Conservation (phyloP, 1,284 basidiomycete species). For the Butyriboletus appendiculatus region DNA sequence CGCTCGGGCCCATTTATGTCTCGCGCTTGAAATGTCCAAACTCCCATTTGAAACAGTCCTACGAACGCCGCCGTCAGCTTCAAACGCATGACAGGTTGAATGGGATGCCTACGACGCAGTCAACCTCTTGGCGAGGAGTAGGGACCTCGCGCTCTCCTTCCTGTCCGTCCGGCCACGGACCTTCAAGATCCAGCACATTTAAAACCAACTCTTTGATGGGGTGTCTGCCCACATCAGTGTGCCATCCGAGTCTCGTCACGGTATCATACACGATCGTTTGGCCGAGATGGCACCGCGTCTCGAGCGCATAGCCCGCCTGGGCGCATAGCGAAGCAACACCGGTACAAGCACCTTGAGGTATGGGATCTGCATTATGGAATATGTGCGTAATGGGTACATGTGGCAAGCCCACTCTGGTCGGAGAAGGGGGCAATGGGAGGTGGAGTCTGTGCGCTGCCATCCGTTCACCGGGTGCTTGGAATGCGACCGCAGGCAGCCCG, state of each 20-base stretch:
- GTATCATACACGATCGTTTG: constrained; percentile 83
- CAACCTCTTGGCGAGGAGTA: constrained; percentile 48
- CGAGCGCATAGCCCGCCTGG: constrained; percentile 70
- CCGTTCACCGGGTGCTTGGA: constrained; percentile 91
- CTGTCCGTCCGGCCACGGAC: constrained; percentile 38
- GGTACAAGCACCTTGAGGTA: constrained; percentile 76
- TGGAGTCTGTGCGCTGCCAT: constrained; percentile 87
- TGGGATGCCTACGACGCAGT: constrained; percentile 55
- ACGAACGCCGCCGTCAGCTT: constrained; percentile 6
- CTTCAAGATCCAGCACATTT: constrained; percentile 70
- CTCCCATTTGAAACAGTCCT: constrained; percentile 78
- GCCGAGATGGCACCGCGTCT: constrained; percentile 72
- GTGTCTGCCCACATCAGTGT: constrained; percentile 81
- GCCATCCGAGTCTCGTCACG: constrained; percentile 83
- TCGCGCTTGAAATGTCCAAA: constrained; percentile 55
- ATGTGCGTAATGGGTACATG: constrained; percentile 66
- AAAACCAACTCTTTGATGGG: constrained; percentile 78
- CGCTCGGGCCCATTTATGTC: neutral
- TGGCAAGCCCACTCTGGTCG: constrained; percentile 17
- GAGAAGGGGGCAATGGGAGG: constrained; percentile 66
- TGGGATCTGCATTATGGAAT: constrained; percentile 82
- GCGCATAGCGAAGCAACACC: constrained; percentile 66
- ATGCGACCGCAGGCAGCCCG: constrained; percentile 91
- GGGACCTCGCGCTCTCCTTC: constrained; percentile 48
- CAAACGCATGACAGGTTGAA: neutral